These are phyloP conservation scores for Microdochium bolleyi DNA, from an alignment of 2,329 filamentous ascomycete genomes.

Conservation along the genomic window DNA sequence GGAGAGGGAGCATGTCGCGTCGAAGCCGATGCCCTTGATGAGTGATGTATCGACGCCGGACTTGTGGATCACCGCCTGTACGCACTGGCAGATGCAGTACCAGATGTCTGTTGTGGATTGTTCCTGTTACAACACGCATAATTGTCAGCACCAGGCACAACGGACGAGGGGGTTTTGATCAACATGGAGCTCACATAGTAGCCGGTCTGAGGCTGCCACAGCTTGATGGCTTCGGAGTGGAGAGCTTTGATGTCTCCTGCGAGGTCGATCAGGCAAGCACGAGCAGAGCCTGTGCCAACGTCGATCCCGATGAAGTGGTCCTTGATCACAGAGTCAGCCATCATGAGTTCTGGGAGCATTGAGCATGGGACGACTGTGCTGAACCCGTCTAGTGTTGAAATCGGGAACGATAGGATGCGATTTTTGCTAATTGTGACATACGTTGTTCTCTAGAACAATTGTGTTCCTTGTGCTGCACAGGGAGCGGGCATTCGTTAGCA, in stretches of 20 bases:
- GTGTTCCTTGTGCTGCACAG: slow-evolving; percentile 20
- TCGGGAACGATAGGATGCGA: background rate
- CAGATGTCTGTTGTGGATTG: slow-evolving; percentile 98
- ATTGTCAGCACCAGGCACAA: background rate
- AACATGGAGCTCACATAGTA: slow-evolving; percentile 54
- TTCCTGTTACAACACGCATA: slow-evolving; percentile 44
- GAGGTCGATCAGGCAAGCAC: slow-evolving; percentile 90
- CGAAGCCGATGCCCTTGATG: slow-evolving; percentile 90
- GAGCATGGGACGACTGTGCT: too few relatives aligned
- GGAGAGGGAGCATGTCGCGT: slow-evolving; percentile 94
- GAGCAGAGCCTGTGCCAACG: slow-evolving; percentile 90
- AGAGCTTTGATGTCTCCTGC: slow-evolving; percentile 79
- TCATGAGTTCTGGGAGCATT: slow-evolving; percentile 9
- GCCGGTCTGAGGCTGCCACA: slow-evolving; percentile 70
- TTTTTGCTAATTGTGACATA: slow-evolving; percentile 10
- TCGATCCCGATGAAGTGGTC: slow-evolving; percentile 78
- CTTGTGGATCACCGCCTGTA: slow-evolving; percentile 74
- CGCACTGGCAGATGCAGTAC: slow-evolving; percentile 85
- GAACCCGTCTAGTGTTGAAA: slow-evolving; percentile 3
- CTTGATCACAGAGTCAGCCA: slow-evolving; percentile 20
- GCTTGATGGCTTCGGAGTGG: slow-evolving; percentile 67
- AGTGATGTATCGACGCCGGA: slow-evolving; percentile 67
- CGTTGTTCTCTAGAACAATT: slow-evolving; percentile 22
- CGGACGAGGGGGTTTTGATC: background rate
- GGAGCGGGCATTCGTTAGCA: background rate